Conservation (phyloP, 176 grass and related monocot genomes). For the Carex myosuroides region DNA sequence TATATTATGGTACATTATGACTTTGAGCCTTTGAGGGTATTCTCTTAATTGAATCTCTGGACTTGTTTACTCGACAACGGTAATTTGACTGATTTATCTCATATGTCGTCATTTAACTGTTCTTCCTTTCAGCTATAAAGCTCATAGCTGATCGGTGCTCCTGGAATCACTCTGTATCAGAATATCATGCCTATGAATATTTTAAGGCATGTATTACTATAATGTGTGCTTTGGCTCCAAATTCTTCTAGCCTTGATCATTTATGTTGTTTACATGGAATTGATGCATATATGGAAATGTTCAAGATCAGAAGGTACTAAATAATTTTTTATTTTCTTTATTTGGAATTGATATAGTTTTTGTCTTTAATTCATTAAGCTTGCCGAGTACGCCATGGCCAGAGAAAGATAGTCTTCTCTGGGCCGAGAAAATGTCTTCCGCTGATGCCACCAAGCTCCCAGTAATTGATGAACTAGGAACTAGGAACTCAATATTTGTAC, state of each 20-base stretch:
- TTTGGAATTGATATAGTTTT: not conserved
- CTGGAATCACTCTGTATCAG: slow-evolving; percentile 79
- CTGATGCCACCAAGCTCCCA: no score
- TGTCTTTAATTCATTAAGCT: not conserved
- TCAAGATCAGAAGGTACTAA: slow-evolving; percentile 60
- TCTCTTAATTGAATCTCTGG: no score
- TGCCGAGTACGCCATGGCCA: no score
- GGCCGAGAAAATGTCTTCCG: no score
- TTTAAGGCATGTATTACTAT: slow-evolving; percentile 47
- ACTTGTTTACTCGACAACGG: not conserved
- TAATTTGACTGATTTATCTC: not conserved
- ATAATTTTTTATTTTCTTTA: not conserved
- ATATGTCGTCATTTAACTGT: slow-evolving; percentile 29
- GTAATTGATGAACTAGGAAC: no score
- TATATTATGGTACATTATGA: no score
- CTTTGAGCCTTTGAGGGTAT: no score
- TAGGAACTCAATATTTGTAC: no score
- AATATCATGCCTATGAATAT: slow-evolving; percentile 95
- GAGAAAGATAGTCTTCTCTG: no score
- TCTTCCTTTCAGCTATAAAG: slow-evolving; percentile 79
- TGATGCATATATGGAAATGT: slow-evolving; percentile 93
- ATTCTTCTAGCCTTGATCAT: not conserved
- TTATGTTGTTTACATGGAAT: slow-evolving; percentile 27
- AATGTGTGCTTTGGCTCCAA: slow-evolving; percentile 12
- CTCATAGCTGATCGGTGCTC: slow-evolving; percentile 86